Percentiles rank a stretch among this genome's conserved stretches.
These are phyloP conservation scores for Plantago major DNA, from an alignment of 257 asterid genomes.

Conservation along the genomic window DNA sequence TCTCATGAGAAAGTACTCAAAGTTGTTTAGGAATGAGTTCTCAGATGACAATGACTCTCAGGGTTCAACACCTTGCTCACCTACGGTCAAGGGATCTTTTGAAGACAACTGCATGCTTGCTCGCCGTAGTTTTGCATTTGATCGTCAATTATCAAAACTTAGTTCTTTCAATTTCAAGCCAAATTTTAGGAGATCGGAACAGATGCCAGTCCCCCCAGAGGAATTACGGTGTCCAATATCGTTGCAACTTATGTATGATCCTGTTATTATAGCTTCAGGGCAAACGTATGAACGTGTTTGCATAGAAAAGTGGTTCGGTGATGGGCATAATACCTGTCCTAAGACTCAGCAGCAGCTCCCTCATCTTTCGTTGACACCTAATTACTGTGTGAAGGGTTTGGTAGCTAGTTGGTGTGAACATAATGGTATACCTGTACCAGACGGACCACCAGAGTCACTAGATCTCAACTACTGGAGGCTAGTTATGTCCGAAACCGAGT, in stretches of 20 bases:
- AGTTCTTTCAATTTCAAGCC: slow-evolving; percentile 88
- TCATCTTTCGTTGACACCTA: slow-evolving; percentile 83
- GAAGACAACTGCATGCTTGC: slow-evolving; percentile 56
- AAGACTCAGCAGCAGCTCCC: slow-evolving; percentile 94
- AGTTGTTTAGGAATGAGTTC: slow-evolving; percentile 77
- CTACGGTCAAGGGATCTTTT: slow-evolving; percentile 68
- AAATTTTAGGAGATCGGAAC: slow-evolving; percentile 70
- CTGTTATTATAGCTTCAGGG: slow-evolving; percentile 92
- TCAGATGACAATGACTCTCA: slow-evolving; percentile 96
- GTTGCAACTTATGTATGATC: slow-evolving; percentile 89
- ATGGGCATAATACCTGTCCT: slow-evolving; percentile 92
- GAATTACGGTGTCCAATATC: slow-evolving; percentile 96
- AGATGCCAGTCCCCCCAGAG: slow-evolving; percentile 77
- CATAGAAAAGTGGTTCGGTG: slow-evolving; percentile 93
- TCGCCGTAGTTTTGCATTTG: slow-evolving; percentile 60
- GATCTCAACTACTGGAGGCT: slow-evolving; percentile 98
- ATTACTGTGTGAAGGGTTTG: slow-evolving; percentile 93
- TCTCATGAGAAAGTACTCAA: slow-evolving; percentile 87
- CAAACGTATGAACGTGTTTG: slow-evolving; percentile 96
- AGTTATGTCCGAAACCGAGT: slow-evolving; percentile 75
- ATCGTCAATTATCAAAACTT: slow-evolving; percentile 73
- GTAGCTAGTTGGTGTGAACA: slow-evolving; percentile 98
- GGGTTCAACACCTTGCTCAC: slow-evolving; percentile 97
- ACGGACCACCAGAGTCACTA: slow-evolving; percentile 93
- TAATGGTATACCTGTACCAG: slow-evolving; percentile 70